A percentile compares a stretch with the other conserved stretches of the same genome.
These are phyloP conservation scores for Daucus carota DNA, from an alignment of 129 eudicot genomes.

Conservation along the genomic window DH1_v3.0 NC_030388.2:27518001-27518500, in stretches of 20 bases:
- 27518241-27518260: slow-evolving; percentile 11
- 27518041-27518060: slow-evolving; percentile 58
- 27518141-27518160: slow-evolving; percentile 72
- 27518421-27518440: slow-evolving; percentile 2
- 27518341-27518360: slow-evolving; percentile 24
- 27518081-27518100: slow-evolving; percentile 25
- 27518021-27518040: slow-evolving; percentile 50
- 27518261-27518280: slow-evolving; percentile 10
- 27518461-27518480: slow-evolving; percentile 20
- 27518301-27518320: slow-evolving; percentile 49
- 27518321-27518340: slow-evolving; percentile 55
- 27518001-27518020: slow-evolving; percentile 21
- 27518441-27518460: slow-evolving; percentile 21
- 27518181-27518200: slow-evolving; percentile 97
- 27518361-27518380: slow-evolving; percentile 17
- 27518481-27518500: slow-evolving; percentile 18
- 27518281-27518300: slow-evolving; percentile 28
- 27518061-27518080: slow-evolving; percentile 40
- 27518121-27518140: slow-evolving; percentile 47
- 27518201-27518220: slow-evolving; percentile 70
- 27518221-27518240: slow-evolving; percentile 22
- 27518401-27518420: slow-evolving; percentile 15
- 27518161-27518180: slow-evolving; percentile 79
- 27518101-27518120: slow-evolving; percentile 19
- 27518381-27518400: slow-evolving; percentile 18